A percentile compares a stretch with the other conserved stretches of the same genome.
Evolutionary conservation across 768 basidiomycete species (phyloP).

Genomic region (Porphyrellus cyaneotinctus): DNA sequence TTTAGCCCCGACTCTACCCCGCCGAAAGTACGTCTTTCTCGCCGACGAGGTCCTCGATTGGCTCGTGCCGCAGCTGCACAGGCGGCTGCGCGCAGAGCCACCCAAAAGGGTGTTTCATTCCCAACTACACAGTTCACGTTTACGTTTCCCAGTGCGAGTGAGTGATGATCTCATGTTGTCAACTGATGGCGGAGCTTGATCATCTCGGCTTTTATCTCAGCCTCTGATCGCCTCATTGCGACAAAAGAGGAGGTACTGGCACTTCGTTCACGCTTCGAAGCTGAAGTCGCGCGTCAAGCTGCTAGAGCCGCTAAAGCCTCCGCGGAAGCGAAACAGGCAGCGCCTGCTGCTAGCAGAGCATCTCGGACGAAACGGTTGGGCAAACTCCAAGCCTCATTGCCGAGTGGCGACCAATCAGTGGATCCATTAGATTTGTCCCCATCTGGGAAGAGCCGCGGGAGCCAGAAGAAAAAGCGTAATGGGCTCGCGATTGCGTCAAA

Average conservation of each 20-base stretch:
- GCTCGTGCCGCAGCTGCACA: constrained; percentile 40
- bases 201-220: constrained; percentile 38
- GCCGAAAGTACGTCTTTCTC: constrained; percentile 50
- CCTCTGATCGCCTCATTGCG: constrained; percentile 65
- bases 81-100: constrained; percentile 3
- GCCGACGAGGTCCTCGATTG: constrained; percentile 47
- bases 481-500: constrained; percentile 91
- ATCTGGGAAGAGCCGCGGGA: constrained; percentile 28
- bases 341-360: constrained; percentile 35
- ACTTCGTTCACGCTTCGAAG: constrained; percentile 66
- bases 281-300: constrained; percentile 68
- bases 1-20: constrained; percentile 29
- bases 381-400: constrained; percentile 33
- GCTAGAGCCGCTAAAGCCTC: constrained; percentile 48
- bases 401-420: constrained; percentile 33
- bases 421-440: constrained; percentile 39
- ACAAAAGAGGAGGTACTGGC: constrained; percentile 65
- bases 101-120: constrained; percentile 38
- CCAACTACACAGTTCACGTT: constrained; percentile 57
- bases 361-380: constrained; percentile 37
- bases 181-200: constrained; percentile 26
- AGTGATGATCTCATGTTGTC: constrained; percentile 40
- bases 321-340: constrained; percentile 50
- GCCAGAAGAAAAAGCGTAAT: constrained; percentile 93
- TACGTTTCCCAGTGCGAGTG: constrained; percentile 62